A percentile compares a stretch with the other conserved stretches of the same genome.
Conservation (phyloP, 305 asterid species). For the Withania somnifera region DNA sequence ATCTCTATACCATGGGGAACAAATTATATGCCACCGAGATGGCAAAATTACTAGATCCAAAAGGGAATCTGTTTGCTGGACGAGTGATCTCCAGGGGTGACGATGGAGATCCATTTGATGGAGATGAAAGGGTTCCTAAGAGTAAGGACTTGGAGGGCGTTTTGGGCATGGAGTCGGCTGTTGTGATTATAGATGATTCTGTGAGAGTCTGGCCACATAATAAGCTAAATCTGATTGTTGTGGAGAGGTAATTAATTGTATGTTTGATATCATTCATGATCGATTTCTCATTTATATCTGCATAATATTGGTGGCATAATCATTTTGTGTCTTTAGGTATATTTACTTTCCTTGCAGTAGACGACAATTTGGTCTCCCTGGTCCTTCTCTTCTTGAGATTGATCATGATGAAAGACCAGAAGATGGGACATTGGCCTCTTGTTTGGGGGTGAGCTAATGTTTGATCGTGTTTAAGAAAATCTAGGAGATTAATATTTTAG, state of each 20-base stretch:
- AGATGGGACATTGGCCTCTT: slow-evolving; percentile 88
- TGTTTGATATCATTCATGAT: not conserved
- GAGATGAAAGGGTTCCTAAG: slow-evolving; percentile 82
- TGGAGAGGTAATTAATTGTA: slow-evolving; percentile 63
- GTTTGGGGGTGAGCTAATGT: slow-evolving; percentile 57
- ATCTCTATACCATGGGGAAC: slow-evolving; percentile 97
- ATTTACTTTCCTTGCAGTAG: slow-evolving; percentile 93
- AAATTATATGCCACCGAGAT: slow-evolving; percentile 93
- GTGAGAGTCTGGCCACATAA: slow-evolving; percentile 93
- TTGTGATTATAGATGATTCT: slow-evolving; percentile 86
- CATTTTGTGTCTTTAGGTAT: slow-evolving; percentile 43
- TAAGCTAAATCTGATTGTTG: slow-evolving; percentile 72
- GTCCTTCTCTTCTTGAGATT: slow-evolving; percentile 93
- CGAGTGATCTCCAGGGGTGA: slow-evolving; percentile 90
- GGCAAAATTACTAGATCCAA: slow-evolving; percentile 98
- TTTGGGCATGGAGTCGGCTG: slow-evolving; percentile 90
- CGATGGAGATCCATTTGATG: slow-evolving; percentile 68
- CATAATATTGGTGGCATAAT: not conserved
- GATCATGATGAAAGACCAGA: slow-evolving; percentile 98
- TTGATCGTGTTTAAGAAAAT: not conserved
- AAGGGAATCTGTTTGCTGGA: slow-evolving; percentile 87
- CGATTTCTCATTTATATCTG: not conserved
- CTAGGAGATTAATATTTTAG: not conserved
- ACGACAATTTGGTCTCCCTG: slow-evolving; percentile 86
- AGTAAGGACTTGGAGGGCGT: slow-evolving; percentile 93